A percentile compares a stretch with the other conserved stretches of the same genome.
Evolutionary conservation across 1,284 basidiomycete genomes (phyloP).

Genomic region (Malassezia dermatis): DNA sequence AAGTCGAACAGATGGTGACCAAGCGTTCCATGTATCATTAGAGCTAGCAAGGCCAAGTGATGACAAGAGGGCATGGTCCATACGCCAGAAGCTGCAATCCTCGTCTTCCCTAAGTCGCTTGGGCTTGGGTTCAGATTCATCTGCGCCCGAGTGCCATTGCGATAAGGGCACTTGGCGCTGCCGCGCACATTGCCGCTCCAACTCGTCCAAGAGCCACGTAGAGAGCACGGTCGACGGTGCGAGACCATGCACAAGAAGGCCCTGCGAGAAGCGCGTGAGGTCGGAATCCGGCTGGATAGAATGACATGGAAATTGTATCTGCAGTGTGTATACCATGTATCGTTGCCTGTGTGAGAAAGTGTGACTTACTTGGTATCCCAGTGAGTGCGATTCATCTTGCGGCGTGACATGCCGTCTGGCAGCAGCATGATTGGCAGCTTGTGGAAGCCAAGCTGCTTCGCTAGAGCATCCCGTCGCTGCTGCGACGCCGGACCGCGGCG

Average conservation of each 20-base stretch:
- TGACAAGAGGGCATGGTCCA: neutral
- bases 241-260: neutral
- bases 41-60: neutral
- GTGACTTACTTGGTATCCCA: conserved; percentile 6
- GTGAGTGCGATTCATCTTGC: conserved; percentile 6
- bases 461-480: conserved; percentile 10
- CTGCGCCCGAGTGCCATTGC: neutral
- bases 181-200: conserved; percentile 1
- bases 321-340: conserved; percentile 3
- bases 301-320: conserved; percentile 3
- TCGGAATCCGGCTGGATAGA: neutral
- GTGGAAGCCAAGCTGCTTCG: conserved; percentile 6
- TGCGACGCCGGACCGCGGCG: conserved; percentile 4
- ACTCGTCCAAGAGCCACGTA: neutral
- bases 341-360: conserved; percentile 1
- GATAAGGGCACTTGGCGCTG: neutral
- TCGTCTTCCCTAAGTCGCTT: neutral
- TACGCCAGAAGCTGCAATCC: neutral
- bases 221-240: neutral
- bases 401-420: conserved; percentile 14
- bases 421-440: conserved; percentile 16
- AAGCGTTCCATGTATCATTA: neutral
- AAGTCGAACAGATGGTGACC: neutral
- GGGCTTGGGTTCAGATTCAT: neutral
- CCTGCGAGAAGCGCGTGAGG: neutral